Percentiles rank a stretch among this genome's conserved stretches.
Evolutionary conservation across 2,329 filamentous ascomycete genomes (phyloP).

Genomic region (Juglanconis oblonga): DNA sequence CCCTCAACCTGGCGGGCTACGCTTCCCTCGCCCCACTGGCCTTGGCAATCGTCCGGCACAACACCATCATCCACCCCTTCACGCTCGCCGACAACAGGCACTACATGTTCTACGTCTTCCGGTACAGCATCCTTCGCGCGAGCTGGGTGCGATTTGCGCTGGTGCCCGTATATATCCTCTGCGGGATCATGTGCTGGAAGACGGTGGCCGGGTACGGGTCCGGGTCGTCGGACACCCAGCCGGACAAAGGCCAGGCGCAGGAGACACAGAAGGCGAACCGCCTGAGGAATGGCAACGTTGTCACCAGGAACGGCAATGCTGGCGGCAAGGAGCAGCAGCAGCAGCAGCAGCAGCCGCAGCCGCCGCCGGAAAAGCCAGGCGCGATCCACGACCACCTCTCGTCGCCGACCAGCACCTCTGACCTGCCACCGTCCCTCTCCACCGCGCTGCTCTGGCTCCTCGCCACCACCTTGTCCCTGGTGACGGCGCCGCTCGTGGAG

Average conservation of each 20-base stretch:
- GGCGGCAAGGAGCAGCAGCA: not conserved
- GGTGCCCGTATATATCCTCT: conserved; percentile 67
- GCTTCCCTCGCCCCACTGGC: conserved; percentile 4
- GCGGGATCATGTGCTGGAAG: conserved; percentile 66
- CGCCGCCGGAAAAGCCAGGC: not conserved
- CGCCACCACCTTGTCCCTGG: conserved; percentile 72
- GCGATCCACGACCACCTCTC: conserved; percentile 22
- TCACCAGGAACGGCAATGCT: not conserved
- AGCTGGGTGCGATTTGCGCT: conserved; percentile 63
- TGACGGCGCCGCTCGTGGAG: conserved; percentile 90
- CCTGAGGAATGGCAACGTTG: not conserved
- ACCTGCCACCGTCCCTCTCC: conserved; percentile 40
- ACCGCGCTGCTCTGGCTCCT: conserved; percentile 58
- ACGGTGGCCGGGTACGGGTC: conserved; percentile 49
- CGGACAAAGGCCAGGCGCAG: not conserved
- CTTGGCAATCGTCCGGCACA: conserved; percentile 61
- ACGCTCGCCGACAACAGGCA: conserved; percentile 95
- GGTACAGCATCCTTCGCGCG: conserved; percentile 70
- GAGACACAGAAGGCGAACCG: not conserved
- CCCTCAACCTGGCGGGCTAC: conserved; percentile 30
- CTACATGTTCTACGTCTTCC: conserved; percentile 96
- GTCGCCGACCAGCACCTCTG: conserved; percentile 24
- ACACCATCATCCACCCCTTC: conserved; percentile 94
- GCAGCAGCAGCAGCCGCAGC: not conserved
- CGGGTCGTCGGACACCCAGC: not conserved